A percentile compares a stretch with the other conserved stretches of the same genome.
Evolutionary conservation across 495 filamentous ascomycete species (phyloP).

Genomic region (Trichocladium antarcticum): DNA sequence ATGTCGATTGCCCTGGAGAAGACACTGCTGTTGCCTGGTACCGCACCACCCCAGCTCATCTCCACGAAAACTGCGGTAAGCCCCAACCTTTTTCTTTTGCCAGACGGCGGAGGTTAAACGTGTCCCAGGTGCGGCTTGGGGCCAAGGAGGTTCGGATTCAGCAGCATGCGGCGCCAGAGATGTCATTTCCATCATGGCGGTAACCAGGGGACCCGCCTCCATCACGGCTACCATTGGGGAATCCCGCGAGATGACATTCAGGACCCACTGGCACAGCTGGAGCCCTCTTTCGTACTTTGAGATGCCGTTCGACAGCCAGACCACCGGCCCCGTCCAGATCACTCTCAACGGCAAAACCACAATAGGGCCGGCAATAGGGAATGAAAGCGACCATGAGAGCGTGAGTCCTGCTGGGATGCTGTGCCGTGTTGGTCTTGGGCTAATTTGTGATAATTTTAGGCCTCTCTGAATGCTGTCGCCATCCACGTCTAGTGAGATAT

Average conservation of each 20-base stretch:
- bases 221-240: conserved; percentile 45
- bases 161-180: conserved; percentile 35
- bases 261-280: conserved; percentile 24
- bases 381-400: conserved; percentile 36
- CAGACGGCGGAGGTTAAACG: not conserved
- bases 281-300: conserved; percentile 43
- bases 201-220: conserved; percentile 23
- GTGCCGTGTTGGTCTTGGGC: too few species aligned
- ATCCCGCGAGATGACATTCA: conserved; percentile 25
- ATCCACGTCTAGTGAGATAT: conserved; percentile 22
- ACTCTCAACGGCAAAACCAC: conserved; percentile 36
- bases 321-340: conserved; percentile 41
- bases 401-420: conserved; percentile 30
- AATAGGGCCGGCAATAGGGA: conserved; percentile 39
- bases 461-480: conserved; percentile 34
- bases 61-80: conserved; percentile 31
- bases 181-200: conserved; percentile 36
- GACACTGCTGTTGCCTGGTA: conserved; percentile 54
- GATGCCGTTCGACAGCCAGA: conserved; percentile 38
- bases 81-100: conserved; percentile 15
- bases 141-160: conserved; percentile 32
- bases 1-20: conserved; percentile 34
- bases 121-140: conserved; percentile 33
- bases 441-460: conserved; percentile 20
- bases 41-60: conserved; percentile 35